A percentile compares a stretch with the other conserved stretches of the same genome.
Evolutionary conservation across 805 yeast genomes (phyloP).

Genomic region (Spathaspora arborariae): DNA sequence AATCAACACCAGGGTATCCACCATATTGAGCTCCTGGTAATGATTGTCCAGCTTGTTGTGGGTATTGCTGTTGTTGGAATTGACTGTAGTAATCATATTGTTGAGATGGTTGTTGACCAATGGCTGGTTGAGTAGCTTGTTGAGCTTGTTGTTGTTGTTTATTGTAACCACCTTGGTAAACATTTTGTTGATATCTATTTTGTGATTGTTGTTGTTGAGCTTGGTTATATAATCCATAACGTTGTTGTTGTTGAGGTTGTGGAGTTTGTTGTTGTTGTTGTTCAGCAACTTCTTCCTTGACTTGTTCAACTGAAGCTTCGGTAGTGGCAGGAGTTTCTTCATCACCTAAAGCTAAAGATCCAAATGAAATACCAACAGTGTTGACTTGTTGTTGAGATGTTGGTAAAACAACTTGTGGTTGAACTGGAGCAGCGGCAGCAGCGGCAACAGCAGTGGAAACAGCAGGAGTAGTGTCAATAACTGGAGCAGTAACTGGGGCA

Average conservation of each 20-base stretch:
- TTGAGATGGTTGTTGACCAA: slow-evolving; percentile 19
- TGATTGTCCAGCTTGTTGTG: slow-evolving; percentile 36
- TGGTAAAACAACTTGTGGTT: slow-evolving; percentile 48
- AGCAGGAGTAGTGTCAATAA: background rate
- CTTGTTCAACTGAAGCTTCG: slow-evolving; percentile 6
- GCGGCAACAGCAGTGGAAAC: slow-evolving; percentile 1
- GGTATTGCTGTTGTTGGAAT: slow-evolving; percentile 36
- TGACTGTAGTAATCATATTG: slow-evolving; percentile 31
- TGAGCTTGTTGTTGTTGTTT: slow-evolving; percentile 16
- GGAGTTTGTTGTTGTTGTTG: slow-evolving; percentile 15
- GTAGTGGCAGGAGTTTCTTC: slow-evolving; percentile 28
- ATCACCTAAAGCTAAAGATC: slow-evolving; percentile 50
- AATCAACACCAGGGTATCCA: slow-evolving; percentile 43
- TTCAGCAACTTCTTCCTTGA: slow-evolving; percentile 17
- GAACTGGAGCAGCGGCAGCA: slow-evolving; percentile 7
- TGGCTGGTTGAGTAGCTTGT: slow-evolving; percentile 18
- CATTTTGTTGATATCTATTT: slow-evolving; percentile 8
- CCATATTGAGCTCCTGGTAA: slow-evolving; percentile 38
- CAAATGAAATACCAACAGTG: slow-evolving; percentile 60
- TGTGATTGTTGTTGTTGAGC: slow-evolving; percentile 10
- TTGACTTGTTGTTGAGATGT: slow-evolving; percentile 40
- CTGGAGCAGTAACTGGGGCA: slow-evolving; percentile 3
- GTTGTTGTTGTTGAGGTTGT: slow-evolving; percentile 12
- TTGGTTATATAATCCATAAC: slow-evolving; percentile 15
- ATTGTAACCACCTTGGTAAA: slow-evolving; percentile 9